Conservation (phyloP, 495 filamentous ascomycete species). For the Penicillium angulare region DNA sequence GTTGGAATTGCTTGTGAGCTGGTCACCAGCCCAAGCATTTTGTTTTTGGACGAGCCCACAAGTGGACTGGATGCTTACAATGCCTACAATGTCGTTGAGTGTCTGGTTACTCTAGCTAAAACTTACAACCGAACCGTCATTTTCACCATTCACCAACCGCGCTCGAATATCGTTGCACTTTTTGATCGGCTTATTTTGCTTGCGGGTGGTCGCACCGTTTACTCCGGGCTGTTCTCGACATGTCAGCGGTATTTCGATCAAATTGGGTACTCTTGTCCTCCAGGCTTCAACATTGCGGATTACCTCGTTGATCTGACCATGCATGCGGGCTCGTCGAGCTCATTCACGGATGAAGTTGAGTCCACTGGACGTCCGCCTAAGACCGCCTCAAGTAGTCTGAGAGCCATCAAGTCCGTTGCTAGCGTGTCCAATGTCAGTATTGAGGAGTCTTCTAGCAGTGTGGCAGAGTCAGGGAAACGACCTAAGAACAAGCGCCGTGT, state of each 20-base stretch:
- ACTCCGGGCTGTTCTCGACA: conserved; percentile 83
- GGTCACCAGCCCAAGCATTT: conserved; percentile 94
- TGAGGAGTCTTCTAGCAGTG: conserved; percentile 56
- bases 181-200: conserved; percentile 92
- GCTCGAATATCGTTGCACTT: conserved; percentile 98
- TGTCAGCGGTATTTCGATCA: conserved; percentile 93
- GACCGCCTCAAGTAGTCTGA: conserved; percentile 81
- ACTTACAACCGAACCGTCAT: conserved; percentile 95
- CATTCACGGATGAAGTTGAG: conserved; percentile 58
- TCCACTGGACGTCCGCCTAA: conserved; percentile 49
- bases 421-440: conserved; percentile 70
- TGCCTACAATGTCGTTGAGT: conserved; percentile 96
- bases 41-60: conserved; percentile 96
- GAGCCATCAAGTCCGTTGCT: conserved; percentile 87
- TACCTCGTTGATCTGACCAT: conserved; percentile 97
- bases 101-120: conserved; percentile 90
- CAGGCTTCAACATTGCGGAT: conserved; percentile 98
- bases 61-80: conserved; percentile 95
- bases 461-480: conserved; percentile 56
- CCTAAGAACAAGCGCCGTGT: conserved; percentile 66
- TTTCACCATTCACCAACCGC: conserved; percentile 98
- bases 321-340: conserved; percentile 68
- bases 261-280: conserved; percentile 86
- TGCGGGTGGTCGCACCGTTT: conserved; percentile 85
- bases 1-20: conserved; percentile 97